Conservation (phyloP, 164 flowering plant genomes). For the Amborella trichopoda region DNA sequence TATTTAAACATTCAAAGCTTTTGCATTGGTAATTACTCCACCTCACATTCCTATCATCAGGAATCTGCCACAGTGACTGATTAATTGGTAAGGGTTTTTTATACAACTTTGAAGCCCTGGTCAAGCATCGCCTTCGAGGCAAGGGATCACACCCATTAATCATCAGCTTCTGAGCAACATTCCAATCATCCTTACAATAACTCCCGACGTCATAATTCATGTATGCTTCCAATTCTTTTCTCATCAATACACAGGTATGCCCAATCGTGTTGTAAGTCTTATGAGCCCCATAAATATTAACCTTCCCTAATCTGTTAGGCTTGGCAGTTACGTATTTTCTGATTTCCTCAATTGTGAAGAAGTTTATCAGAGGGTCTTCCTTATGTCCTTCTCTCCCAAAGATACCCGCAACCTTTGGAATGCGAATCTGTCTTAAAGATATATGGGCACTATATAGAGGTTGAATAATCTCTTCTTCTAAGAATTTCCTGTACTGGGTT, state of each 20-base stretch:
- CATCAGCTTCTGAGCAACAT: slow-evolving; percentile 74
- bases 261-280: slow-evolving; percentile 65
- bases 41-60: slow-evolving; percentile 67
- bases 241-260: slow-evolving; percentile 66
- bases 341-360: slow-evolving; percentile 64
- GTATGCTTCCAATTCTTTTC: slow-evolving; percentile 71
- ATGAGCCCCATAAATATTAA: slow-evolving; percentile 49
- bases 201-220: slow-evolving; percentile 90
- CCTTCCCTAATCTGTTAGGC: slow-evolving; percentile 44
- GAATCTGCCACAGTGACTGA: slow-evolving; percentile 71
- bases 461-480: slow-evolving; percentile 59
- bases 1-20: slow-evolving; percentile 58
- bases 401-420: slow-evolving; percentile 31
- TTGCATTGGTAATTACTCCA: slow-evolving; percentile 70
- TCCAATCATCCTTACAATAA: slow-evolving; percentile 92
- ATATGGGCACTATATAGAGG: slow-evolving; percentile 79
- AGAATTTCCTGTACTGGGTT: slow-evolving; percentile 42
- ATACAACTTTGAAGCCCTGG: slow-evolving; percentile 71
- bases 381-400: slow-evolving; percentile 8
- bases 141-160: slow-evolving; percentile 84
- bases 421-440: slow-evolving; percentile 57
- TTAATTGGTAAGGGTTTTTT: slow-evolving; percentile 66
- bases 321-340: slow-evolving; percentile 81
- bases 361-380: slow-evolving; percentile 51
- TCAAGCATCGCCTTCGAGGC: slow-evolving; percentile 74